A percentile compares a stretch with the other conserved stretches of the same genome.
Conservation (phyloP, 768 basidiomycete species). For the Collybiopsis luxurians region DNA sequence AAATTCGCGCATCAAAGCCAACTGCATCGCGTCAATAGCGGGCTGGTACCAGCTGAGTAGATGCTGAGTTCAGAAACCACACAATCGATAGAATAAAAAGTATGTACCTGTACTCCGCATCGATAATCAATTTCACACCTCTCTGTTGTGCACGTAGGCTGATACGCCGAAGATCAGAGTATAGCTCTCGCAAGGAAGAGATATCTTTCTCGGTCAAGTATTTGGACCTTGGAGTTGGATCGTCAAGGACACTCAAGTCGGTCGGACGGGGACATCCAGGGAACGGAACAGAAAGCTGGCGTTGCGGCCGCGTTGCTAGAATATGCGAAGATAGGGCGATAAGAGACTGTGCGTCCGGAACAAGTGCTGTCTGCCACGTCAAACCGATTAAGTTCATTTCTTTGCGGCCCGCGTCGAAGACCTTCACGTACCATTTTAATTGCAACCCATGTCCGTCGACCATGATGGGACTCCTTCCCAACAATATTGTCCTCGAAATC, state of each 20-base stretch:
- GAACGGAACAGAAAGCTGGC: conserved; percentile 43
- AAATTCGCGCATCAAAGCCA: conserved; percentile 74
- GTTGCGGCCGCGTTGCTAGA: conserved; percentile 34
- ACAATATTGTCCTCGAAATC: conserved; percentile 65
- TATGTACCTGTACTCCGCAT: conserved; percentile 76
- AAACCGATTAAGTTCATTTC: too few relatives aligned
- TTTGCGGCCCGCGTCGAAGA: too few relatives aligned
- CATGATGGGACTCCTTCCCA: conserved; percentile 17
- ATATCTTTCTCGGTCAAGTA: conserved; percentile 56
- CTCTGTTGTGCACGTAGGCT: conserved; percentile 59
- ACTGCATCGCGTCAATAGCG: conserved; percentile 77
- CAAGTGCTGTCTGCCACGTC: conserved; percentile 76
- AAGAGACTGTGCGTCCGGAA: conserved; percentile 61
- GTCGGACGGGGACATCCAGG: conserved; percentile 63
- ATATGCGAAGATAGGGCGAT: conserved; percentile 62
- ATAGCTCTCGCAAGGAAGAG: conserved; percentile 54
- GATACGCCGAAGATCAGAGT: conserved; percentile 59
- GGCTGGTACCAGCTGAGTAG: conserved; percentile 66
- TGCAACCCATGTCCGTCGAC: conserved; percentile 77
- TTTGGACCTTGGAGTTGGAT: conserved; percentile 4
- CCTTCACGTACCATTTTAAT: conserved; percentile 67
- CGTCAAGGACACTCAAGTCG: conserved; percentile 55
- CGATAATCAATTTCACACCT: conserved; percentile 71
- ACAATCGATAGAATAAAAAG: background rate
- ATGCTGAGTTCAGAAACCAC: background rate